phyloP scores from a whole-genome alignment of 1,284 basidiomycete species.

The Singerocomus inundabilis region DNA sequence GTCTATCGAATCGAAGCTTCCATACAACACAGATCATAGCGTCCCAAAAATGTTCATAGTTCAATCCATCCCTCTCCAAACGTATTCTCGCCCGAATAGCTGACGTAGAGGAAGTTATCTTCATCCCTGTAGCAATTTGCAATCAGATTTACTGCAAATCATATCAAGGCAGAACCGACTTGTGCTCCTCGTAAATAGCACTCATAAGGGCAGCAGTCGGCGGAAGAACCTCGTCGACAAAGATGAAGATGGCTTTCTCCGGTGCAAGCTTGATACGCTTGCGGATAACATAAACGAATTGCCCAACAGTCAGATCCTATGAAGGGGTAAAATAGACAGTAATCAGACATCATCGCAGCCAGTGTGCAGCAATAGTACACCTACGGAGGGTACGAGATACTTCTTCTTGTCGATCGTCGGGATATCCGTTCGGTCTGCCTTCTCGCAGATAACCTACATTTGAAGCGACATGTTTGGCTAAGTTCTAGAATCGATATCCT shows the following conservation, averaged over 20 bases:
- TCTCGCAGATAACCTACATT: constrained; percentile 96
- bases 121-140: constrained; percentile 68
- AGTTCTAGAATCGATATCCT: constrained; percentile 8
- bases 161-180: constrained; percentile 55
- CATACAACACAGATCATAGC: constrained; percentile 26
- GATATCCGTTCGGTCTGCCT: constrained; percentile 98
- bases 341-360: constrained; percentile 21
- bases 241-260: constrained; percentile 99
- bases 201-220: constrained; percentile 99
- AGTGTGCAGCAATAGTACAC: constrained; percentile 26
- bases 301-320: constrained; percentile 95
- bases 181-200: constrained; percentile 99
- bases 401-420: constrained; percentile 99
- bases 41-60: constrained; percentile 32
- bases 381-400: constrained; percentile 95
- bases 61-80: constrained; percentile 68
- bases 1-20: constrained; percentile 28
- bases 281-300: constrained; percentile 99
- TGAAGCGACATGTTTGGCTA: constrained; percentile 18
- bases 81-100: constrained; percentile 97
- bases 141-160: constrained; percentile 9
- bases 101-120: constrained; percentile 94
- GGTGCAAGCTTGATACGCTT: constrained; percentile 99
- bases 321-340: constrained; percentile 10
- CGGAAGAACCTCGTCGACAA: constrained; percentile 97